phyloP scores from a whole-genome alignment of 1,139 yeast species.

The Magnusiomyces suaveolens region DNA sequence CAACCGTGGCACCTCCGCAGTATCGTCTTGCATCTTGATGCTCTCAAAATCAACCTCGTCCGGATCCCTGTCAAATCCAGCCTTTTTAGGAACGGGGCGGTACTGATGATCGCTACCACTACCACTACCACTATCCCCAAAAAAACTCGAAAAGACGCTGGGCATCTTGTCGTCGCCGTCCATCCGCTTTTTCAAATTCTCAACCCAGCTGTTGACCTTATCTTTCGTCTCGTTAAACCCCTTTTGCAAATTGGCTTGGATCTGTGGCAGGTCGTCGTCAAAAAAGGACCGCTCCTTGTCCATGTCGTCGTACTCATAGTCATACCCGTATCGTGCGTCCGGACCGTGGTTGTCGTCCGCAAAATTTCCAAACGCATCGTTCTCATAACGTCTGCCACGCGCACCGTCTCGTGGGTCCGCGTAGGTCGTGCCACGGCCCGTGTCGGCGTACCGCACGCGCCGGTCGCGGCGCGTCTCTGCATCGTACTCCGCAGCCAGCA shows the following conservation, averaged over 20 bases:
- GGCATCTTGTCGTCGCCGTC: conserved; percentile 26
- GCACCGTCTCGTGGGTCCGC: conserved; percentile 6
- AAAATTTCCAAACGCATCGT: conserved; percentile 4
- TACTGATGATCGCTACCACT: too few relatives aligned
- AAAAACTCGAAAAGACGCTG: conserved; percentile 20
- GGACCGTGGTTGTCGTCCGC: conserved; percentile 6
- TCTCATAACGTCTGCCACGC: conserved; percentile 4
- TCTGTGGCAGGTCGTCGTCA: conserved; percentile 51
- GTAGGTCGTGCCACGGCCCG: conserved; percentile 13
- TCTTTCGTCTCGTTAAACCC: conserved; percentile 79
- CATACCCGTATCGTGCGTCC: conserved; percentile 2
- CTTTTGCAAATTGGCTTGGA: conserved; percentile 60
- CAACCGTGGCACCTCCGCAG: conserved; percentile 14
- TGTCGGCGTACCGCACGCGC: conserved; percentile 20
- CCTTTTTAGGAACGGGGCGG: conserved; percentile 3
- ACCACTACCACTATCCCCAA: too few relatives aligned
- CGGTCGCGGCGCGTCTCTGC: conserved; percentile 22
- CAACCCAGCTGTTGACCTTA: conserved; percentile 75
- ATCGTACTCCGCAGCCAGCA: conserved; percentile 64
- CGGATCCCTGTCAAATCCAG: conserved; percentile 7
- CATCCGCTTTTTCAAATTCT: conserved; percentile 56
- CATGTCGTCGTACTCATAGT: conserved; percentile 29
- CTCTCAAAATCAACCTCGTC: conserved; percentile 24
- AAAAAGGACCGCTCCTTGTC: conserved; percentile 41
- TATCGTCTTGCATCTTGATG: conserved; percentile 24